These are phyloP conservation scores for Cicer pinnatifidum DNA, from an alignment of 306 rosid genomes.

Conservation along the genomic window DNA sequence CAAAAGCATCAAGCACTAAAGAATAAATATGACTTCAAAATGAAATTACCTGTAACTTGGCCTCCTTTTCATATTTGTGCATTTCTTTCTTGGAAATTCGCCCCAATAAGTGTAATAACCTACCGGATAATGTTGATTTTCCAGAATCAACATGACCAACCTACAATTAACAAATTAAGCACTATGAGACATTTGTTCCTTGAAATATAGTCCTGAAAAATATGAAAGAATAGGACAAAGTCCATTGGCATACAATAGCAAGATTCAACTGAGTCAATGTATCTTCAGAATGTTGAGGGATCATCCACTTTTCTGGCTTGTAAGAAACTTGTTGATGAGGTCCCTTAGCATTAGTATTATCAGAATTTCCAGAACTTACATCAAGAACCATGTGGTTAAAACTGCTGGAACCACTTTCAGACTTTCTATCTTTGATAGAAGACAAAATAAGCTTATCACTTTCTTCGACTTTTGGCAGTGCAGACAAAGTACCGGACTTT, in stretches of 20 bases:
- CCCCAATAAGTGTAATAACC: constrained; percentile 83
- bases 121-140: constrained; percentile 95
- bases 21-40: constrained; percentile 32
- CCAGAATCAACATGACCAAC: constrained; percentile 99
- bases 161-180: constrained; percentile 60
- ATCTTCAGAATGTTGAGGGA: constrained; percentile 77
- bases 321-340: constrained; percentile 51
- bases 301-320: constrained; percentile 92
- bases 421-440: constrained; percentile 52
- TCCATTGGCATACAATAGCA: constrained; percentile 69
- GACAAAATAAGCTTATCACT: constrained; percentile 51
- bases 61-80: constrained; percentile 96
- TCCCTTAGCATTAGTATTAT: constrained; percentile 51
- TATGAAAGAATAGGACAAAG: constrained; percentile 24
- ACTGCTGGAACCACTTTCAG: constrained; percentile 57
- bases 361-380: constrained; percentile 61
- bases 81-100: constrained; percentile 85
- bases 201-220: constrained; percentile 31
- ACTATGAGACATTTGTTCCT: constrained; percentile 26
- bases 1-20: constrained; percentile 40
- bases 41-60: constrained; percentile 73
- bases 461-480: constrained; percentile 52
- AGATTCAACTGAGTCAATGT: constrained; percentile 85
- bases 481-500: constrained; percentile 48
- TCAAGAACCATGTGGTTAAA: constrained; percentile 50